A percentile compares a stretch with the other conserved stretches of the same genome.
Evolutionary conservation across 2,329 filamentous ascomycete species (phyloP).

Genomic region (Dactylellina parvicollis): DNA sequence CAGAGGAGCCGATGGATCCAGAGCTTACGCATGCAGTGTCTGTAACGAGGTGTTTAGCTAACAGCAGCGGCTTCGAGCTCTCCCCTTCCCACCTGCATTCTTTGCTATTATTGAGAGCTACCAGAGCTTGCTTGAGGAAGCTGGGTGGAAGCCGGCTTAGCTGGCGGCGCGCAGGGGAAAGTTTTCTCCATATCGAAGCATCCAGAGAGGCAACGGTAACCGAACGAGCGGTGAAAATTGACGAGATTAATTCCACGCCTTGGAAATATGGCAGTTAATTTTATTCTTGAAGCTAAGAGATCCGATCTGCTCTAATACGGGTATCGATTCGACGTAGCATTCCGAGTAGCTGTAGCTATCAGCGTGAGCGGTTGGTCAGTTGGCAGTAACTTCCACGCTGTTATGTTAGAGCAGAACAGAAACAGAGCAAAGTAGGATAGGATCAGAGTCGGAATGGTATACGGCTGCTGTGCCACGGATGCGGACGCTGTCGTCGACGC

Average conservation of each 20-base stretch:
- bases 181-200: not conserved
- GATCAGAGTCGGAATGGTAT: too few species aligned
- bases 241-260: not conserved
- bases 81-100: constrained; percentile 34
- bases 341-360: not conserved
- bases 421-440: too few species aligned
- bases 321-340: not conserved
- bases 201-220: constrained; percentile 14
- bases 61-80: constrained; percentile 28
- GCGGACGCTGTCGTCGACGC: too few species aligned
- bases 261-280: constrained; percentile 5
- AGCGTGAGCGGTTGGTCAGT: too few species aligned
- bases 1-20: constrained; percentile 4
- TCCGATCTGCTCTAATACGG: not conserved
- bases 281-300: not conserved
- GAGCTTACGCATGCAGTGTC: constrained; percentile 48
- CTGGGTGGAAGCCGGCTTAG: too few species aligned
- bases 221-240: too few species aligned
- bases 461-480: too few species aligned
- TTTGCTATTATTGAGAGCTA: constrained; percentile 16
- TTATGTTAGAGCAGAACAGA: too few species aligned
- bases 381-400: too few species aligned
- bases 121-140: not conserved
- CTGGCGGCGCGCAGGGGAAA: constrained; percentile 8
- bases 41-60: constrained; percentile 8